Evolutionary conservation across 768 basidiomycete genomes (phyloP).

Genomic region (Sutorius australiensis): DNA sequence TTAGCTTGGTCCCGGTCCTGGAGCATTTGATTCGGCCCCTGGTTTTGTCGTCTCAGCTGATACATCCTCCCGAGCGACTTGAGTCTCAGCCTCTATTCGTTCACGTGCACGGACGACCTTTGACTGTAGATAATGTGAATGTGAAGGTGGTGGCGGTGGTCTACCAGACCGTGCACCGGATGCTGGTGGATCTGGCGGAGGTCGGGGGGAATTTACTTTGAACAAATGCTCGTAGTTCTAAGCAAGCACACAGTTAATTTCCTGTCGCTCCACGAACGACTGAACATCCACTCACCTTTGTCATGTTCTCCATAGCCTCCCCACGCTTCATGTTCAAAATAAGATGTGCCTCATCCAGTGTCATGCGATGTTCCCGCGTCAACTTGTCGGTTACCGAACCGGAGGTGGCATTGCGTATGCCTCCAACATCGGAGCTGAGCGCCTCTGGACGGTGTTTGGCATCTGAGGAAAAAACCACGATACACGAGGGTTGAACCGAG

Average conservation of each 20-base stretch:
- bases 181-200: constrained; percentile 46
- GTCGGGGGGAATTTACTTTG: constrained; percentile 78
- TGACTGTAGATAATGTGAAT: constrained; percentile 93
- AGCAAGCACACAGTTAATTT: constrained; percentile 1
- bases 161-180: constrained; percentile 38
- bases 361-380: constrained; percentile 87
- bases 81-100: constrained; percentile 86
- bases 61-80: constrained; percentile 26
- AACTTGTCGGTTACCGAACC: constrained; percentile 76
- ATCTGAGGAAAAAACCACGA: constrained; percentile 47
- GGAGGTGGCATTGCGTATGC: constrained; percentile 70
- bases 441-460: constrained; percentile 77
- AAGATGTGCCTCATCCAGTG: constrained; percentile 88
- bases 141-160: constrained; percentile 39
- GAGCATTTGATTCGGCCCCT: constrained; percentile 14
- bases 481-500: neutral
- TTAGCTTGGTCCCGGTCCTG: constrained; percentile 23
- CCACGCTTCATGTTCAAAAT: constrained; percentile 85
- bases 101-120: constrained; percentile 95
- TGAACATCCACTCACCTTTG: constrained; percentile 52
- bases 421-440: constrained; percentile 65
- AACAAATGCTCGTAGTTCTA: constrained; percentile 94
- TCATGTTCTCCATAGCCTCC: constrained; percentile 60
- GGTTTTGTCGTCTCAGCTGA: constrained; percentile 15
- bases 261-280: neutral